These are phyloP conservation scores for Periconia macrospinosa DNA, from an alignment of 2,329 filamentous ascomycete genomes.

Conservation along the genomic window DNA sequence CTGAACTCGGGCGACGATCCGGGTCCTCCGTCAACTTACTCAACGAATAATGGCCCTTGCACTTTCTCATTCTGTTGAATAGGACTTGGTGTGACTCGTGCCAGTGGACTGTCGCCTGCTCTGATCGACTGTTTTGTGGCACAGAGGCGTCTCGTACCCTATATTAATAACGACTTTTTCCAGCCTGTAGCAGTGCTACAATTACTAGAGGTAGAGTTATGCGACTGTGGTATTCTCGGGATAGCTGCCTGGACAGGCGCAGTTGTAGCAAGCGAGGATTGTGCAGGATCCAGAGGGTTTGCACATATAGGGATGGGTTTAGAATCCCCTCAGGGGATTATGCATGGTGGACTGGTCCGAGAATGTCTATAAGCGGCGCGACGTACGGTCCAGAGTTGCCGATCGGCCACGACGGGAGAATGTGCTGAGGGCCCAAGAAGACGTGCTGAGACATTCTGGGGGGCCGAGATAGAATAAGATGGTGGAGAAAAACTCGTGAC, in stretches of 20 bases:
- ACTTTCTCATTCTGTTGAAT: not conserved
- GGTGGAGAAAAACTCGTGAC: slow-evolving; percentile 6
- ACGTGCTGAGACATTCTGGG: slow-evolving; percentile 7
- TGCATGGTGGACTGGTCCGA: not conserved
- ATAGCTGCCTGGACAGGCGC: not conserved
- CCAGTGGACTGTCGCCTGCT: no score
- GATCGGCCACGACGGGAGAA: not conserved
- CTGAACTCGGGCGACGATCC: no score
- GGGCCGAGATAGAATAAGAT: not conserved
- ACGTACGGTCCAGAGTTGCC: not conserved
- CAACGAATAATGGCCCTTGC: not conserved
- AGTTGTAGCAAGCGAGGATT: not conserved
- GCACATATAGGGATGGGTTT: slow-evolving; percentile 1
- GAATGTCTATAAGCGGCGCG: not conserved
- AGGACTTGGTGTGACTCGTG: not conserved
- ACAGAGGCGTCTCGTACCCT: slow-evolving; percentile 3
- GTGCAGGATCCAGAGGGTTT: slow-evolving; percentile 16
- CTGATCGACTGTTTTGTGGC: not conserved
- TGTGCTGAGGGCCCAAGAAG: not conserved
- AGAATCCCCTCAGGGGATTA: slow-evolving; percentile 6
- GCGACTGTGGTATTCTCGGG: not conserved
- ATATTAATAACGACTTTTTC: slow-evolving; percentile 10
- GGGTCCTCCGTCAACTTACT: not conserved
- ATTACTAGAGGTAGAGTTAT: not conserved
- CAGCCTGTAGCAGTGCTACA: not conserved